A percentile compares a stretch with the other conserved stretches of the same genome.
These are phyloP conservation scores for Candida broadrunensis DNA, from an alignment of 805 yeast species.

Conservation along the genomic window DNA sequence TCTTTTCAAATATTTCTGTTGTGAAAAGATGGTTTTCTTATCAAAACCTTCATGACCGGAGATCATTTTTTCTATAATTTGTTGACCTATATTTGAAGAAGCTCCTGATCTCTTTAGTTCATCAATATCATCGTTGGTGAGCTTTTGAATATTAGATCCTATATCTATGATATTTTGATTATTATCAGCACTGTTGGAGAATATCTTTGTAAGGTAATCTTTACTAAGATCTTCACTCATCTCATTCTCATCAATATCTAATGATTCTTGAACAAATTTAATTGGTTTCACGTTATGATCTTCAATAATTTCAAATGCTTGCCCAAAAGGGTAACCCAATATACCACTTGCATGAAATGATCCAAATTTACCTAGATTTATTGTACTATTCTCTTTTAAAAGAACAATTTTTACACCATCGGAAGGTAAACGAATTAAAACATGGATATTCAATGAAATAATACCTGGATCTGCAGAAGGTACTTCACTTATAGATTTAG, in stretches of 20 bases:
- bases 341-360: conserved; percentile 70
- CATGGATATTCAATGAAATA: conserved; percentile 51
- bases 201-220: conserved; percentile 34
- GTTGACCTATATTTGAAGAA: conserved; percentile 63
- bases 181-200: conserved; percentile 50
- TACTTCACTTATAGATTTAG: too few relatives aligned
- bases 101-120: conserved; percentile 68
- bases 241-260: conserved; percentile 26
- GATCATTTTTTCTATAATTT: conserved; percentile 77
- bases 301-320: conserved; percentile 78
- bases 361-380: conserved; percentile 91
- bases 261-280: conserved; percentile 24
- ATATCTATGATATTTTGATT: conserved; percentile 66
- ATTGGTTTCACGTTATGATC: conserved; percentile 51
- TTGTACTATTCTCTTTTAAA: conserved; percentile 54
- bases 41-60: conserved; percentile 83
- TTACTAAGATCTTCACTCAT: conserved; percentile 35
- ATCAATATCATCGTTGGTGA: conserved; percentile 81
- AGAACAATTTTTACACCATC: conserved; percentile 73
- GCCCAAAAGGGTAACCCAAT: conserved; percentile 82
- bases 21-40: conserved; percentile 84
- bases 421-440: conserved; percentile 76
- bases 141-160: conserved; percentile 68
- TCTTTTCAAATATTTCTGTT: conserved; percentile 86
- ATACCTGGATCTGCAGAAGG: too few relatives aligned